Evolutionary conservation across 495 filamentous ascomycete species (phyloP), one percentile per base, ranked within the genome.

Genomic region (Tuber brumale): DNA sequence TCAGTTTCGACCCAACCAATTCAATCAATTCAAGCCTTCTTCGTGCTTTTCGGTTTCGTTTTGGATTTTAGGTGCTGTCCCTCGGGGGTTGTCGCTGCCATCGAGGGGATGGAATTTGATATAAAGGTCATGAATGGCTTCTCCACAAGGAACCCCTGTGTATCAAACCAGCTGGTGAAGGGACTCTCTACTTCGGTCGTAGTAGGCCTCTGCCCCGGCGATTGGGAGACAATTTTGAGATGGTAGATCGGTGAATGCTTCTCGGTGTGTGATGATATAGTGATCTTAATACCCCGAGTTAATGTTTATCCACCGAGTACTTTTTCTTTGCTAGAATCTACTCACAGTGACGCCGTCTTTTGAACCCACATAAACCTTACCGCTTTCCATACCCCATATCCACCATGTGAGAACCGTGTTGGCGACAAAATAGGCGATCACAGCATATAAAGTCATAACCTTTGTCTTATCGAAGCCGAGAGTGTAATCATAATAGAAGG

Each of bases 401-500:
- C 95, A 99, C 77, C 89, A 89, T 45, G 93, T 95, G 72, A 98
- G 87, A 14, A 87, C 84, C 23, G 88, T 88, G 85, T 99, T 98
- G 46, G 98, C 86, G 2, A 90, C 70, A 71, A 94, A 91, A 86
- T 98, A 99, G 9, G 90, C 77, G 19, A 87, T 86, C 7, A 98
- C 96, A 0, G 94, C 93, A 51, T 87, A 87, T 16, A 92, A 86
- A 41, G 94, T 97, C 79, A 88, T 88, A 72, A 85, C 86, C 80
- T 92, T 95, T 27, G 93, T 94, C 48, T 85, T 84, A 70, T 97
- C 94, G 88, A 95, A 98, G 75, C 94, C 94, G 45, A 94, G 85
- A 79, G 91, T 92, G 85, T 93, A 97, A 87, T 99, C 95, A 82
- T 92, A 94, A 80, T 90, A 90, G 88, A 98, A 97, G 73, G 91